These are phyloP conservation scores for Sphaerosporella brunnea DNA, from an alignment of 495 filamentous ascomycete genomes.

Conservation along the genomic window DNA sequence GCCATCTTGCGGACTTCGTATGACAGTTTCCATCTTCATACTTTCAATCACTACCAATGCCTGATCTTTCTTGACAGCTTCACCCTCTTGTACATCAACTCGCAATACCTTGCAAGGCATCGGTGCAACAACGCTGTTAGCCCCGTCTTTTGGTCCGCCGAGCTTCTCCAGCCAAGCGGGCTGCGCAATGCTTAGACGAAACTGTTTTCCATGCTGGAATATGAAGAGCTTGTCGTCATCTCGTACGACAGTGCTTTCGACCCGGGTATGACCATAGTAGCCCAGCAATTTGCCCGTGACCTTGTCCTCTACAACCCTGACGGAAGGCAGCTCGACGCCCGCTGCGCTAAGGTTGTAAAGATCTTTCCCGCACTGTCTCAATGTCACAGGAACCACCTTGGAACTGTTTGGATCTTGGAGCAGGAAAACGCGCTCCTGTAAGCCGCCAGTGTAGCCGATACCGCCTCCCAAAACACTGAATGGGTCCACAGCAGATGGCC, in stretches of 20 bases:
- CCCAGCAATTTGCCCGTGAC: conserved; percentile 29
- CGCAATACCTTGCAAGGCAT: conserved; percentile 91
- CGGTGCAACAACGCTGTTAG: conserved; percentile 71
- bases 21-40: conserved; percentile 99
- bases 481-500: conserved; percentile 9
- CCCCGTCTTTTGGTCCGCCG: conserved; percentile 57
- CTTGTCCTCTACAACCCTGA: conserved; percentile 7
- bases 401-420: conserved; percentile 32
- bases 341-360: conserved; percentile 49
- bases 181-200: conserved; percentile 44
- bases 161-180: conserved; percentile 78
- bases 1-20: conserved; percentile 71
- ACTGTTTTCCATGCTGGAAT: conserved; percentile 70
- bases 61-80: conserved; percentile 67
- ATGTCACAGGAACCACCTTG: conserved; percentile 42
- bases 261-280: conserved; percentile 58
- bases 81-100: conserved; percentile 64
- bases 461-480: conserved; percentile 31
- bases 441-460: conserved; percentile 38
- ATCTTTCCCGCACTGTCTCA: conserved; percentile 44
- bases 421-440: conserved; percentile 38
- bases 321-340: conserved; percentile 25
- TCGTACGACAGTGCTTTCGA: conserved; percentile 62
- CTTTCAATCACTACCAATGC: conserved; percentile 91
- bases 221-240: conserved; percentile 52